Base-by-base conservation (phyloP, 1,139 yeast species). In the Kurtzmaniella quercitrusa region DNA sequence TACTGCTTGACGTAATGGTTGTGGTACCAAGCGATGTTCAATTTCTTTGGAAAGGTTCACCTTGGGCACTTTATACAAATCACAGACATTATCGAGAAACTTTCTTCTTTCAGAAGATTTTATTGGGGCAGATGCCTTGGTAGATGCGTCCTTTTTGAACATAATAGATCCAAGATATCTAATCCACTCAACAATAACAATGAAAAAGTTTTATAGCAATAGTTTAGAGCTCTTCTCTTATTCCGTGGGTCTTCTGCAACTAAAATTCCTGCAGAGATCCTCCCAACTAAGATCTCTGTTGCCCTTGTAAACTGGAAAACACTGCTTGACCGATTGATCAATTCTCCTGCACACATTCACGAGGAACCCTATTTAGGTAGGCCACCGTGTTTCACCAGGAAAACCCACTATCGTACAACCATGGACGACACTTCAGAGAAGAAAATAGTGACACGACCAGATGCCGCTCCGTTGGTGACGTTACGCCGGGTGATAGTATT, bases 21-120 rank as follows among this genome's bases (percentile, higher is more conserved):
- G 55, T 1, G 96, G 95, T 7, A 85, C 60, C 17, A 88, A 58
- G 12, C 58, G 56, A 29, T 68, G 65, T 41, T 79, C 78, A 2
- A 66, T 62, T 27, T 76, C 81, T 44, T 74, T 68, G 3, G 76
- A 54, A 17, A 81, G 58, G 41, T 63, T 61, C 0, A 65, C 66
- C 41, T 70, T 75, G 11, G 79, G 75, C 1, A 83, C 52, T 1
- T 56, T 57, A 53, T 73, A 82, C 16, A 58, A 58, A n/a, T 62
- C 56, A 50, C 81, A 70, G 37, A 85, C 71, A 10, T 64, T 57
- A 10, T 66, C 60, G 11, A 82, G 66, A 33, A 88, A 64, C 52
- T 77, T 79, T 55, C 90, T 75, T 41, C 95, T 68, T 50, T 90
- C 97, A 0, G 95, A 85, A 11, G 88, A 79, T 62, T 90, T 90